phyloP scores from a whole-genome alignment of 768 basidiomycete species.

The Pholiota conissans region DNA sequence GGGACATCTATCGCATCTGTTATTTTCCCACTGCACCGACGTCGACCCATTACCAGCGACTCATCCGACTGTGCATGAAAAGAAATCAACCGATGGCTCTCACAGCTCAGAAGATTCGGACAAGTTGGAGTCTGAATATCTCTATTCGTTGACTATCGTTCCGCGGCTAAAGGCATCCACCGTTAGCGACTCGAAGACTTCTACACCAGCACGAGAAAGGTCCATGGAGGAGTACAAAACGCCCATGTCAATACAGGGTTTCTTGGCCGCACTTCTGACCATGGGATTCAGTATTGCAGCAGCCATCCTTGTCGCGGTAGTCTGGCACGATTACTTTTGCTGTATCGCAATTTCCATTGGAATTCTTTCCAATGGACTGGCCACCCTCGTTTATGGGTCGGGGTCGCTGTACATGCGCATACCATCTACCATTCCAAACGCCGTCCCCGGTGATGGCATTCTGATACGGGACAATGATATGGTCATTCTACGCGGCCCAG shows the following conservation, averaged over 20 bases:
- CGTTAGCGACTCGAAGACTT: too few relatives aligned
- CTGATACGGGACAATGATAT: not conserved
- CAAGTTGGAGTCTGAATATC: too few relatives aligned
- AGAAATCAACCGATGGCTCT: too few relatives aligned
- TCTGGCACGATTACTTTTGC: not conserved
- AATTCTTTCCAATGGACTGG: not conserved
- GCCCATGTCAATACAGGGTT: not conserved
- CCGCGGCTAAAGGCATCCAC: too few relatives aligned
- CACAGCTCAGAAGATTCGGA: too few relatives aligned
- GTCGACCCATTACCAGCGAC: not conserved
- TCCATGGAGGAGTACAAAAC: not conserved
- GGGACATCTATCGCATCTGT: constrained; percentile 11
- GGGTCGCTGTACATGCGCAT: not conserved
- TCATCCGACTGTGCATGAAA: too few relatives aligned
- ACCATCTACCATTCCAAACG: not conserved
- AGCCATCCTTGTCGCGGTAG: not conserved
- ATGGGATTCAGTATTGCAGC: not conserved
- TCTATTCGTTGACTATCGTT: too few relatives aligned
- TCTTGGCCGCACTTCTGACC: not conserved
- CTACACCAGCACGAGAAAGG: too few relatives aligned
- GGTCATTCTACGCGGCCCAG: constrained; percentile 11
- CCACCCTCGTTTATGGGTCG: not conserved
- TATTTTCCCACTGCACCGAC: constrained; percentile 1
- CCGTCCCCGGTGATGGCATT: not conserved
- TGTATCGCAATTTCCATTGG: not conserved